These are phyloP conservation scores for Acrasis kona DNA, from an alignment of 78 protist species.

Conservation along the genomic window DNA sequence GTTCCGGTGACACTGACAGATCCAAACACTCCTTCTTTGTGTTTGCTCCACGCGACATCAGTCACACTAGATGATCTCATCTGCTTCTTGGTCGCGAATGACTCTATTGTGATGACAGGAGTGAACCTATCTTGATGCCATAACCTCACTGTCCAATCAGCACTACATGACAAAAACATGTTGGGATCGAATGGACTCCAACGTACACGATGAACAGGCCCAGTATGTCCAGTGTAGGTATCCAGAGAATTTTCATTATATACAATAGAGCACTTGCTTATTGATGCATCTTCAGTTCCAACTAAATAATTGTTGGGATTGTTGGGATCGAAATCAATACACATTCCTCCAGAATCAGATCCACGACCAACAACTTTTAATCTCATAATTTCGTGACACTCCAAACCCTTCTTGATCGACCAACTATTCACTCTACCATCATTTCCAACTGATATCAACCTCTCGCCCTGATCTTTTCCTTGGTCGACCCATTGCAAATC, in stretches of 20 bases:
- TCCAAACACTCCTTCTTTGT: constrained; percentile 19
- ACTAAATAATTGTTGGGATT: constrained; percentile 36
- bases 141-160: constrained; percentile 50
- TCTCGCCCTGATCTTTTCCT: constrained; percentile 27
- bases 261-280: constrained; percentile 56
- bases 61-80: not conserved
- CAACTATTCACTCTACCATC: constrained; percentile 65
- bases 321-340: constrained; percentile 26
- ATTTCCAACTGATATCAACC: constrained; percentile 38
- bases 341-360: constrained; percentile 17
- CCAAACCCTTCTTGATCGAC: constrained; percentile 51
- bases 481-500: constrained; percentile 34
- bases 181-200: constrained; percentile 38
- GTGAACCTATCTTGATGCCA: constrained; percentile 8
- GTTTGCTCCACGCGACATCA: constrained; percentile 45
- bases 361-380: constrained; percentile 1
- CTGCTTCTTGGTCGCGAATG: no score
- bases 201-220: constrained; percentile 40
- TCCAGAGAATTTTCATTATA: constrained; percentile 57
- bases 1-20: constrained; percentile 32
- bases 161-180: constrained; percentile 41
- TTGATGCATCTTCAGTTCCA: constrained; percentile 65
- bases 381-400: constrained; percentile 20
- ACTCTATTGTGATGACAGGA: constrained; percentile 1
- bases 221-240: constrained; percentile 40